Conservation (phyloP, 345 rosid genomes). For the Salix caprea region DNA sequence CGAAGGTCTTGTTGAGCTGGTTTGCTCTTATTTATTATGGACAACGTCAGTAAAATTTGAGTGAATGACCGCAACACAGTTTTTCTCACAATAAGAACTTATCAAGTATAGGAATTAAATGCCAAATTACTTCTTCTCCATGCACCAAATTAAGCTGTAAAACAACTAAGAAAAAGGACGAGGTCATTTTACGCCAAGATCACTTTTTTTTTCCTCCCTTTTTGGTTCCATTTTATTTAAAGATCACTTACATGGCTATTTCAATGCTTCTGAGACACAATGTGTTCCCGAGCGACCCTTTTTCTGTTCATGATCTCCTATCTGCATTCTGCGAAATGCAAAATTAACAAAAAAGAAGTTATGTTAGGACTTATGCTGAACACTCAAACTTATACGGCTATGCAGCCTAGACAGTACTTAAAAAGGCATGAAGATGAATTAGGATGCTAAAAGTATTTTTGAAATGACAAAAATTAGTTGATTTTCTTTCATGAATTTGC, state of each 20-base stretch:
- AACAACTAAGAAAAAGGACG: not conserved
- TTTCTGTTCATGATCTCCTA: not conserved
- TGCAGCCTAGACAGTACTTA: not conserved
- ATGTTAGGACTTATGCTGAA: not conserved
- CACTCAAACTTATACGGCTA: not conserved
- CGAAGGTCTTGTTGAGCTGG: not conserved
- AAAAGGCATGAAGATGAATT: not conserved
- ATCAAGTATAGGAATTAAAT: not conserved
- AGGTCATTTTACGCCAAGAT: not conserved
- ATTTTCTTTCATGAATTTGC: too few species aligned
- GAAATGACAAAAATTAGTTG: not conserved
- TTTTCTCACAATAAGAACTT: not conserved
- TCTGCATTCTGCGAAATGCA: not conserved
- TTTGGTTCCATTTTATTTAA: not conserved
- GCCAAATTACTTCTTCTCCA: not conserved
- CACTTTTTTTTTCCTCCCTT: not conserved
- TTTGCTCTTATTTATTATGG: not conserved
- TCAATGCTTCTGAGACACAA: not conserved
- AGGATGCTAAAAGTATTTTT: not conserved
- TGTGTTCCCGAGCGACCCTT: not conserved
- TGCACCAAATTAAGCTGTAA: not conserved
- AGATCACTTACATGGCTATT: not conserved
- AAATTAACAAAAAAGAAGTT: not conserved
- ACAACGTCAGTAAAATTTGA: too few species aligned
- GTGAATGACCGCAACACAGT: not conserved